Base-by-base conservation (phyloP, 345 rosid species). In the Angophora floribunda region DNA sequence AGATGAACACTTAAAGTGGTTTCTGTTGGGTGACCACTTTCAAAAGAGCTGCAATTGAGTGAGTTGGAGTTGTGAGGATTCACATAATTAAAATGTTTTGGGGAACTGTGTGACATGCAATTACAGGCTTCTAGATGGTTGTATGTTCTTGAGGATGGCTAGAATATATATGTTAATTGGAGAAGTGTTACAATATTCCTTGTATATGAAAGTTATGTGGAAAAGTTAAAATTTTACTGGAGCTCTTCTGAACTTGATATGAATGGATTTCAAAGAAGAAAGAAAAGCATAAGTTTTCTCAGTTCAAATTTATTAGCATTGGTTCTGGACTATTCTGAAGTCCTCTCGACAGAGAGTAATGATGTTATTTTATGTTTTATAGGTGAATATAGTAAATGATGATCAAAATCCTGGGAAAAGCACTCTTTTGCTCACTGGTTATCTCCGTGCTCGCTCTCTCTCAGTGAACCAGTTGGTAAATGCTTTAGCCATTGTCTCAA, bases 391-490 rank as follows among this genome's bases (percentile, higher is more conserved):
- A 90, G 91, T 92, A 51, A 92, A 89, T 86, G 93, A 94, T 88
- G 93, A 89, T 88, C 88, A 89, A 70, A 92, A 90, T 92, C 90
- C 93, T 8, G 97, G 93, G 89, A 96, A 92, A 61, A 93, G 96
- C 86, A 95, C 95, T 19, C 93, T 97, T 47, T 89, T 95, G 87
- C 96, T 97, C 85, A 92, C 95, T 90, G 99, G 99, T 70, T 95
- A 96, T 92, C 88, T 93, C 55, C 95, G 94, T 88, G 97, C 98
- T 87, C 96, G 61, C 85, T 88, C 92, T 88, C 94, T 97, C 47
- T 96, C 98, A 30, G 95, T 94, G 88, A 96, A 96, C 90, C 99
- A 97, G 91, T 95, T 97, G 99, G 99, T 96, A 93, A 90, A 36
- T 75, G 28, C 14, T 41, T 75, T 9, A 41, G 47, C 47, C 87